These are phyloP conservation scores for Fistulinella prunicolor DNA, from an alignment of 768 basidiomycete genomes.

Conservation along the genomic window DNA sequence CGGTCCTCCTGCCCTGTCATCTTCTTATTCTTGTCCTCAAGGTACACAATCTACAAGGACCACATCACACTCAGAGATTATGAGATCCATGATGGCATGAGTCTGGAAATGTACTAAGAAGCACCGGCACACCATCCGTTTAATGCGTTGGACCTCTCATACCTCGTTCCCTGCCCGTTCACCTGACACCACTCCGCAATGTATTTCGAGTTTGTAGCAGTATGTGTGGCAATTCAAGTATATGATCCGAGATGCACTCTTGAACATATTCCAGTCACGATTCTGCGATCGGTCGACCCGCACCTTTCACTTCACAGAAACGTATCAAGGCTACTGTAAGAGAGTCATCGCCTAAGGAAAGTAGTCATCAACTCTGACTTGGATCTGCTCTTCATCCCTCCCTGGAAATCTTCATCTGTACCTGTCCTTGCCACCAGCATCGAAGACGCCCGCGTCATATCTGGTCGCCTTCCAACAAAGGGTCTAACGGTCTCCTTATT, in stretches of 20 bases:
- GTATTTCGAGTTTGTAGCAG: conserved; percentile 14
- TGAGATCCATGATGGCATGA: conserved; percentile 92
- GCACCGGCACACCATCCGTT: not conserved
- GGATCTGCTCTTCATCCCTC: conserved; percentile 15
- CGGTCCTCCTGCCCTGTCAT: not conserved
- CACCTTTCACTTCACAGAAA: conserved; percentile 1
- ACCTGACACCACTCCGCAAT: not conserved
- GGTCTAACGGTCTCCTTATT: conserved; percentile 17
- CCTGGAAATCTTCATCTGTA: not conserved
- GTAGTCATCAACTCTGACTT: conserved; percentile 16
- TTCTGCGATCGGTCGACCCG: not conserved
- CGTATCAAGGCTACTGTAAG: not conserved
- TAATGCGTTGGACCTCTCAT: conserved; percentile 1
- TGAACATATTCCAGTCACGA: too few relatives aligned
- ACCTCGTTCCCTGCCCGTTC: not conserved
- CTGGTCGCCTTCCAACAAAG: conserved; percentile 24
- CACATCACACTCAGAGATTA: conserved; percentile 92
- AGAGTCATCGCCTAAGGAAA: not conserved
- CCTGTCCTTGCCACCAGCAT: conserved; percentile 12
- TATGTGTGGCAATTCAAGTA: conserved; percentile 5
- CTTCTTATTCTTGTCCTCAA: conserved; percentile 28
- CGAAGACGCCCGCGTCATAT: conserved; percentile 16
- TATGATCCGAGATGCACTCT: not conserved
- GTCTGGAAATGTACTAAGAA: conserved; percentile 81
- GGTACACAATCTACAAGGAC: conserved; percentile 96